A percentile compares a stretch with the other conserved stretches of the same genome.
Evolutionary conservation across 352 stramenopile species (phyloP).

Genomic region (Phytopythium boreale): DNA sequence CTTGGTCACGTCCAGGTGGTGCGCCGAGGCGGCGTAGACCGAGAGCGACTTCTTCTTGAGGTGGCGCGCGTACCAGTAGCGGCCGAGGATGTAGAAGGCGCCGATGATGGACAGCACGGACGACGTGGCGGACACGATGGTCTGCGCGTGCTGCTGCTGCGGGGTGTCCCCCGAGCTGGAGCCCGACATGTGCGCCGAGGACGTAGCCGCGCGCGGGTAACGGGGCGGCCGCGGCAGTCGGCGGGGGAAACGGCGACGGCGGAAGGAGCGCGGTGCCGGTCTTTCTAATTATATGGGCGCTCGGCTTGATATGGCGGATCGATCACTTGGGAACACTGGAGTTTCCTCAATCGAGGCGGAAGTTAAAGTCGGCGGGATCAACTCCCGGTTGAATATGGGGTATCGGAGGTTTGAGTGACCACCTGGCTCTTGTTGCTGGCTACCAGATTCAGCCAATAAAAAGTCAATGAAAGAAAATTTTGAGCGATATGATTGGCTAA

Average conservation of each 20-base stretch:
- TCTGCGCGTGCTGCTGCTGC: constrained; percentile 37
- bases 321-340: neutral
- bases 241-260: neutral
- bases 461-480: neutral
- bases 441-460: neutral
- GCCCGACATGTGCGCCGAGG: neutral
- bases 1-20: constrained; percentile 80
- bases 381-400: neutral
- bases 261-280: too few relatives aligned
- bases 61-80: constrained; percentile 72
- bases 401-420: neutral
- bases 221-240: constrained; percentile 1
- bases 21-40: constrained; percentile 33
- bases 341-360: neutral
- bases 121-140: constrained; percentile 59
- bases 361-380: neutral
- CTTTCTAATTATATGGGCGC: neutral
- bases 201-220: neutral
- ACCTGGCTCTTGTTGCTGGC: neutral
- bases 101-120: constrained; percentile 78
- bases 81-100: constrained; percentile 78
- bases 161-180: constrained; percentile 9
- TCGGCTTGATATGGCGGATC: neutral
- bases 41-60: constrained; percentile 44
- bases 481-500: neutral